Evolutionary conservation across 768 basidiomycete genomes (phyloP), one percentile per base, ranked within the genome.

Genomic region (Boletellus ananas): DNA sequence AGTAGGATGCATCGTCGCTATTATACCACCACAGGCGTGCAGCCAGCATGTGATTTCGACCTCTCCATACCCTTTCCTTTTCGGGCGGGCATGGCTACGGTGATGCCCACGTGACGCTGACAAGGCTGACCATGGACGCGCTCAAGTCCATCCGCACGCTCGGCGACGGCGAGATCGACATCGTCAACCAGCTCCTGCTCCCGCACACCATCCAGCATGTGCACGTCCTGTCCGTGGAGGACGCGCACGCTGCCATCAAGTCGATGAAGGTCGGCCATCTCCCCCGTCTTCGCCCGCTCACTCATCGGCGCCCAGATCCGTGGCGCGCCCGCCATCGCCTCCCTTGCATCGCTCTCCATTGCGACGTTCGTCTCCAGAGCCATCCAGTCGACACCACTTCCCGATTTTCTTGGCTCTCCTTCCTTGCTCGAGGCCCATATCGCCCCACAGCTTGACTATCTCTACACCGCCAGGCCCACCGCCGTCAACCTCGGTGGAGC

Each of bases 401-500:
- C 84, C 0, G 74, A 74, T 6, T 87, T 78, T 61, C 70, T 90
- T 17, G 59, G 73, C 3, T 80, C 85, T 0, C 67, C 79, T 0
- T 66, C 70, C 3, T 66, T 73, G 2, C 72, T 96, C 27, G 70
- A 74, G 44, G 66, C 66, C 0, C 73, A 89, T 65, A 66, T 94
- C 54, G 62, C 73, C 35, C 74, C 77, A 0, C 74, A 81, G 37
- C 76, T 94, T 40, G 78, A 83, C 35, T 86, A 81, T 67, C 79
- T 98, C 12, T 84, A 79, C 66, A 90, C 85, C 2, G 87, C 94
- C 2, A 81, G 94, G n/a, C 94, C 95, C 14, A 98, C 94, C 0
- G 94, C 94, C 6, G 94, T 98, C 58, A 98, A 98, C 70, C 85
- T 98, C 18, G 84, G 90, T 11, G 87, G 85, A 39, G 93, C 92